Conservation (phyloP, 2,329 filamentous ascomycete genomes). For the Diaporthe citriasiana region DNA sequence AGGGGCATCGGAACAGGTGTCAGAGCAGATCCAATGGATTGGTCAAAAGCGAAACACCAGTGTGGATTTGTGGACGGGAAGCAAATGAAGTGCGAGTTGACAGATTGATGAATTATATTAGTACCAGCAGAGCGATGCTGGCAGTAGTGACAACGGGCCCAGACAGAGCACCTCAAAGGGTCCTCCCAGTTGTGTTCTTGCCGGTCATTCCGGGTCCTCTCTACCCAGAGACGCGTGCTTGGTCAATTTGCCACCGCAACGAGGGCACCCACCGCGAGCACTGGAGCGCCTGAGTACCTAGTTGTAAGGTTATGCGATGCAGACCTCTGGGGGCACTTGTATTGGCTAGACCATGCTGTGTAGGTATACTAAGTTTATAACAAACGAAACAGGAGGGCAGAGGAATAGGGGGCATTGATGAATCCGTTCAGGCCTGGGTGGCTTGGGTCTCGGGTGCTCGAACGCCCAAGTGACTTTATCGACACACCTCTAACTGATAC, state of each 20-base stretch:
- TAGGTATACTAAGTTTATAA: not conserved
- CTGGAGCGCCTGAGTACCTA: not conserved
- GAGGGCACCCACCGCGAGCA: not conserved
- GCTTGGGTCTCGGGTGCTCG: slow-evolving; percentile 2
- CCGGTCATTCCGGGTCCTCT: slow-evolving; percentile 20
- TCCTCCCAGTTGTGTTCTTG: not conserved
- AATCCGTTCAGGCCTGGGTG: slow-evolving; percentile 1
- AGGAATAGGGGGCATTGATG: slow-evolving; percentile 30
- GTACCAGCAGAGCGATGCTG: not conserved
- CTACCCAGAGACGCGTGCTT: not conserved
- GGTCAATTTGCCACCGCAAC: not conserved
- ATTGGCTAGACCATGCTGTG: not conserved
- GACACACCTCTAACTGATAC: slow-evolving; percentile 25
- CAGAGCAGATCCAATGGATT: slow-evolving; percentile 1
- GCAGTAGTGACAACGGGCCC: not conserved
- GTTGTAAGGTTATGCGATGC: not conserved
- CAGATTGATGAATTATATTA: slow-evolving; percentile 10
- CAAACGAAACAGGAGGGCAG: slow-evolving; percentile 2
- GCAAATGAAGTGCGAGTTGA: slow-evolving; percentile 5
- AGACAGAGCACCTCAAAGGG: slow-evolving; percentile 13
- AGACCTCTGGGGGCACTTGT: not conserved
- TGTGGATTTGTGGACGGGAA: slow-evolving; percentile 11
- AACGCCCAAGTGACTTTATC: slow-evolving; percentile 16
- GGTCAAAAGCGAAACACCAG: slow-evolving; percentile 17
- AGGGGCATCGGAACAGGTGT: slow-evolving; percentile 15